A percentile compares a stretch with the other conserved stretches of the same genome.
phyloP scores from a whole-genome alignment of 306 rosid species.

The Sicyos baderoa region DNA sequence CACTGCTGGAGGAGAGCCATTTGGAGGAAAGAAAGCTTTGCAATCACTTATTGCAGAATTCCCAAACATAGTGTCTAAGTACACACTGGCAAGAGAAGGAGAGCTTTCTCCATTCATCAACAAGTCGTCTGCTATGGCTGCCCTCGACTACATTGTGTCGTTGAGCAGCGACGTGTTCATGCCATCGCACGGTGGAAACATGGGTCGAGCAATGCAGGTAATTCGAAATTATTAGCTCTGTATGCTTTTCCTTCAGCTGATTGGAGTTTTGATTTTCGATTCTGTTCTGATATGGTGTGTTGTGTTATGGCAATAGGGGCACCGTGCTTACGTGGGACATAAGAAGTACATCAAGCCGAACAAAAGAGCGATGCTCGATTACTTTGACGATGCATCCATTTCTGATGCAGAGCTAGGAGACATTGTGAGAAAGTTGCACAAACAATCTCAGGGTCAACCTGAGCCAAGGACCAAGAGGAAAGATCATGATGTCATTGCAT shows the following conservation, averaged over 20 bases:
- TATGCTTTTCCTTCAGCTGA: background rate
- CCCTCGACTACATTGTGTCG: conserved; percentile 48
- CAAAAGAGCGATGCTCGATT: conserved; percentile 35
- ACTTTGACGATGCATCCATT: conserved; percentile 28
- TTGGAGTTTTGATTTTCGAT: background rate
- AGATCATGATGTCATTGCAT: conserved; percentile 41
- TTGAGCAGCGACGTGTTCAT: conserved; percentile 44
- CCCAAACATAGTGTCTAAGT: conserved; percentile 42
- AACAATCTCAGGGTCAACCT: conserved; percentile 33
- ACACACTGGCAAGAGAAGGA: conserved; percentile 35
- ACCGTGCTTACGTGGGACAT: conserved; percentile 44
- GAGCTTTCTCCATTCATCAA: conserved; percentile 36
- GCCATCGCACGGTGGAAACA: conserved; percentile 51
- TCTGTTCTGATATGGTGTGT: background rate
- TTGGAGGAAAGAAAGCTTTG: conserved; percentile 39
- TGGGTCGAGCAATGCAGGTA: conserved; percentile 54
- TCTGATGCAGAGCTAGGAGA: conserved; percentile 32
- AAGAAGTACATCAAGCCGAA: conserved; percentile 48
- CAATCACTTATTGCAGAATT: conserved; percentile 39
- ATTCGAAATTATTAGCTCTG: background rate
- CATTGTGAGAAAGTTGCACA: conserved; percentile 33
- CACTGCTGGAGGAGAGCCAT: conserved; percentile 49
- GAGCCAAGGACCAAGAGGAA: conserved; percentile 34
- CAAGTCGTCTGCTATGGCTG: conserved; percentile 49
- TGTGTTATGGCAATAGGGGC: conserved; percentile 28